phyloP scores from a whole-genome alignment of 306 rosid species.

The Fragaria vesca region DNA sequence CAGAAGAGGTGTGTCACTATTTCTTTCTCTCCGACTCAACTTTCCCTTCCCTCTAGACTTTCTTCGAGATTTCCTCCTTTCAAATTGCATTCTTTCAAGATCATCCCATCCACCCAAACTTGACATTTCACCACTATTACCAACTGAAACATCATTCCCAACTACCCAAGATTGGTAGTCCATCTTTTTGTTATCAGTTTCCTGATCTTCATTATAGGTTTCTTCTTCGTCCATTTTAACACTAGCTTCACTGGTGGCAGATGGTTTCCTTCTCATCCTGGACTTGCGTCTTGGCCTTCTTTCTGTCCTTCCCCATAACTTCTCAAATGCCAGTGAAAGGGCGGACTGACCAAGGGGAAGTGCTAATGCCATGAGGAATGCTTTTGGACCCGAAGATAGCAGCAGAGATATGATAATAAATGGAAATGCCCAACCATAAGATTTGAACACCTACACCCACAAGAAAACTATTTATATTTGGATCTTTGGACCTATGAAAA shows the following conservation, averaged over 20 bases:
- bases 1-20: constrained; percentile 68
- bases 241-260: constrained; percentile 28
- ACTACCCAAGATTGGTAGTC: constrained; percentile 78
- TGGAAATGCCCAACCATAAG: constrained; percentile 89
- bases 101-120: constrained; percentile 94
- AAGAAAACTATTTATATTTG: constrained; percentile 22
- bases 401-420: constrained; percentile 55
- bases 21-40: constrained; percentile 65
- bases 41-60: constrained; percentile 43
- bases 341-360: constrained; percentile 83
- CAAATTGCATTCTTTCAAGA: constrained; percentile 51
- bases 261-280: constrained; percentile 47
- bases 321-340: constrained; percentile 69
- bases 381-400: constrained; percentile 70
- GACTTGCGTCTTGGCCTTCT: constrained; percentile 56
- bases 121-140: constrained; percentile 28
- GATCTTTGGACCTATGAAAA: constrained; percentile 19
- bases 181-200: constrained; percentile 37
- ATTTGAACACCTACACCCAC: constrained; percentile 65
- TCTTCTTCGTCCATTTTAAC: constrained; percentile 34
- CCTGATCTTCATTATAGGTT: constrained; percentile 39
- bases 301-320: constrained; percentile 57
- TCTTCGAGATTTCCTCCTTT: constrained; percentile 36
- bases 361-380: constrained; percentile 91
- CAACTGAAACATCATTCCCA: constrained; percentile 44